These are phyloP conservation scores for Eimeria maxima DNA, from an alignment of 169 alveolate genomes.

Conservation along the genomic window DNA sequence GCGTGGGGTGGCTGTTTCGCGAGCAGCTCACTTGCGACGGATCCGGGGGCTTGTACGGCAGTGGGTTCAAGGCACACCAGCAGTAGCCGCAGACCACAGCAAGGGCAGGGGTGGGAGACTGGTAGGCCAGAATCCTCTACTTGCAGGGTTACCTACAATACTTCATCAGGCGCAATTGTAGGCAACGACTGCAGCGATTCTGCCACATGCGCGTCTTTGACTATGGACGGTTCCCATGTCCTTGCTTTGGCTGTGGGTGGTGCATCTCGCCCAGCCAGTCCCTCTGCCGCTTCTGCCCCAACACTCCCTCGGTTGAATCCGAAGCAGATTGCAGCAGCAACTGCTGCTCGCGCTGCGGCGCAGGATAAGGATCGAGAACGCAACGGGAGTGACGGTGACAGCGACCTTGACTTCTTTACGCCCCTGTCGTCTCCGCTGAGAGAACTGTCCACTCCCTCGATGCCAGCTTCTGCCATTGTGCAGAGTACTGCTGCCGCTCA, in stretches of 20 bases:
- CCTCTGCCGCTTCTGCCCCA: not conserved
- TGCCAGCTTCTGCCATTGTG: constrained; percentile 30
- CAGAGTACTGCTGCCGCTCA: not conserved
- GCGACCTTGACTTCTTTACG: constrained; percentile 65
- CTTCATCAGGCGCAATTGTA: not conserved
- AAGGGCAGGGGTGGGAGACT: constrained; percentile 10
- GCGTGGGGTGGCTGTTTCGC: constrained; percentile 62
- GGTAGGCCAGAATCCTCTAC: not conserved
- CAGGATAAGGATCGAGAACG: not conserved
- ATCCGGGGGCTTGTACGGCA: not conserved
- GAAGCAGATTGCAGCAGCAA: constrained; percentile 56
- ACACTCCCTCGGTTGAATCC: not conserved
- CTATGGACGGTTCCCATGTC: not conserved
- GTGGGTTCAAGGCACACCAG: not conserved
- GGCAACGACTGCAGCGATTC: not conserved
- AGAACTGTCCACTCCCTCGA: constrained; percentile 22
- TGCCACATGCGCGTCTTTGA: not conserved
- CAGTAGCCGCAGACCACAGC: constrained; percentile 23
- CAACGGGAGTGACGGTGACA: constrained; percentile 9
- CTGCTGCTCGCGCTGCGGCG: constrained; percentile 45
- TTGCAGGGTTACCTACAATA: not conserved
- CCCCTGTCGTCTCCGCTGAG: constrained; percentile 68
- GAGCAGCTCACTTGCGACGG: constrained; percentile 41
- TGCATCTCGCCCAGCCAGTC: not conserved
- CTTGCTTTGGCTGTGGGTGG: not conserved